phyloP scores from a whole-genome alignment of 1,139 yeast genomes.

The Zygoascus sp. region DNA sequence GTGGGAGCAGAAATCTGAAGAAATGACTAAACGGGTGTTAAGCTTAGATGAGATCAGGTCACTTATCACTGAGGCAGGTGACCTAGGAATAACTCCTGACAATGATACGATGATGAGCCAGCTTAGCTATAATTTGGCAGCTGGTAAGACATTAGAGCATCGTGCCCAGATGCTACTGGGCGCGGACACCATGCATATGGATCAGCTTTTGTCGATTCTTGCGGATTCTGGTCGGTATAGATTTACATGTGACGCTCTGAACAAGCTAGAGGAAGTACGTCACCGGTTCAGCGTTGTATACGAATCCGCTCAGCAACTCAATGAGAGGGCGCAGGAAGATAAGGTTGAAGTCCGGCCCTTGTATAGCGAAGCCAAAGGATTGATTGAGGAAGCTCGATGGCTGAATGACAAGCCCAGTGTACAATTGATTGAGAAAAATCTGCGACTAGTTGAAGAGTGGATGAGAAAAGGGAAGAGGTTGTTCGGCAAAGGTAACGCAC shows the following conservation, averaged over 20 bases:
- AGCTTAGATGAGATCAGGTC: slow-evolving; percentile 37
- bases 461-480: slow-evolving; percentile 40
- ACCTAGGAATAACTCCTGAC: slow-evolving; percentile 28
- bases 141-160: slow-evolving; percentile 26
- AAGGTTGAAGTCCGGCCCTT: slow-evolving; percentile 33
- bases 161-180: slow-evolving; percentile 15
- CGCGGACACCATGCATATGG: slow-evolving; percentile 15
- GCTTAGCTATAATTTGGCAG: slow-evolving; percentile 17
- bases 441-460: slow-evolving; percentile 39
- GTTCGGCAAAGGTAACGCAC: slow-evolving; percentile 39
- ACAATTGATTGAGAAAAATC: slow-evolving; percentile 20
- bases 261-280: slow-evolving; percentile 11
- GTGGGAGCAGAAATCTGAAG: slow-evolving; percentile 45
- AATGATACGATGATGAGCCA: slow-evolving; percentile 24
- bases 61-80: slow-evolving; percentile 43
- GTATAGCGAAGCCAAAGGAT: slow-evolving; percentile 28
- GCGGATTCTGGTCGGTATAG: slow-evolving; percentile 17
- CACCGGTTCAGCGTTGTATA: slow-evolving; percentile 12
- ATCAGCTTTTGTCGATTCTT: slow-evolving; percentile 17
- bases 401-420: slow-evolving; percentile 21
- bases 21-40: slow-evolving; percentile 15
- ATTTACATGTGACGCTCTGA: slow-evolving; percentile 13
- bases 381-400: slow-evolving; percentile 27
- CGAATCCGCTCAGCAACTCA: slow-evolving; percentile 17
- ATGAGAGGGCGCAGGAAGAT: slow-evolving; percentile 24